Conservation (phyloP, 2,329 filamentous ascomycete species). For the Venturia aucupariae region DNA sequence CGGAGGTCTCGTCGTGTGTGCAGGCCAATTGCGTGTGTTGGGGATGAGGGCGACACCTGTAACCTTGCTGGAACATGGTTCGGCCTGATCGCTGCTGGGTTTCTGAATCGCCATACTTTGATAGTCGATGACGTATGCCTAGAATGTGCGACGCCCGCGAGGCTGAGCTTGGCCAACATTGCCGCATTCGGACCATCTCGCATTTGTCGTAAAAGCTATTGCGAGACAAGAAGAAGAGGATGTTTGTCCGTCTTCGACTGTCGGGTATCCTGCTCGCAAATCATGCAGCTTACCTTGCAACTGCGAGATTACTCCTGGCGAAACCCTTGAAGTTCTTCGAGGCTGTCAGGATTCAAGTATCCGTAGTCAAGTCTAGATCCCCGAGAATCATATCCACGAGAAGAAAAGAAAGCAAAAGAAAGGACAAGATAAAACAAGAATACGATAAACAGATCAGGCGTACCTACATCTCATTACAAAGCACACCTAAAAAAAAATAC, state of each 20-base stretch:
- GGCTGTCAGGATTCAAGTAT: no score
- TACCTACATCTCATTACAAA: neutral
- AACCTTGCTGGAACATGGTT: no score
- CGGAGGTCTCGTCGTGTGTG: neutral
- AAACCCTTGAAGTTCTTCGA: no score
- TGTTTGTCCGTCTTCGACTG: neutral
- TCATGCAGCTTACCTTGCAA: neutral
- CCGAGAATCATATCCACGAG: no score
- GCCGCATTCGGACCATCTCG: neutral
- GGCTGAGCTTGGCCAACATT: neutral
- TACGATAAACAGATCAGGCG: neutral
- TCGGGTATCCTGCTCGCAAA: neutral
- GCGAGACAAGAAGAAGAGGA: neutral
- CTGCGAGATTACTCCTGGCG: neutral
- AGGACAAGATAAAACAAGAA: no score
- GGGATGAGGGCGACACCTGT: neutral
- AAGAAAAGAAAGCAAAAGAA: neutral
- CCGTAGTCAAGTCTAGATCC: no score
- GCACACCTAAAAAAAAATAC: neutral
- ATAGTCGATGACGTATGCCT: neutral
- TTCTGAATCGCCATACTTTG: no score
- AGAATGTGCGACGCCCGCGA: neutral
- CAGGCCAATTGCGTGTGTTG: neutral
- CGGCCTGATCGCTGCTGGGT: no score
- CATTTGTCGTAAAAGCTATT: neutral